Percentiles rank a stretch among this genome's conserved stretches.
These are phyloP conservation scores for Iberis pinnata DNA, from an alignment of 345 rosid genomes.

Conservation along the genomic window DNA sequence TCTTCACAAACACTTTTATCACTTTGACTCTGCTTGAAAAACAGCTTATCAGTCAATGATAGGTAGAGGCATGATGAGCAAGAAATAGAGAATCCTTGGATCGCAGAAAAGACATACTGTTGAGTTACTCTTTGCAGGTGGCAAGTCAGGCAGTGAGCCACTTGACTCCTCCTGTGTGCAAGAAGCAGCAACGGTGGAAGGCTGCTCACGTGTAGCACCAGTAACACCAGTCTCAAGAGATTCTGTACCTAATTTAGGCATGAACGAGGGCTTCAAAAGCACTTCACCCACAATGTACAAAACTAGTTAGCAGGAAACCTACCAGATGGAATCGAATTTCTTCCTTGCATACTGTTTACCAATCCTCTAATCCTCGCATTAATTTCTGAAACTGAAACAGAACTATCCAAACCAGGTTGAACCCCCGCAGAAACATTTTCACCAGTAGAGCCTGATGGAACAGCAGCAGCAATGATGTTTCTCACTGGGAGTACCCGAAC, in stretches of 20 bases:
- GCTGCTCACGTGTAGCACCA: conserved; percentile 27
- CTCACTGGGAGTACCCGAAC: conserved; percentile 36
- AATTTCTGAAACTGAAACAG: conserved; percentile 31
- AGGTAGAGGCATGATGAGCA: not conserved
- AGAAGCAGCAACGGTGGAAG: conserved; percentile 23
- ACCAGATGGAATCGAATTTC: conserved; percentile 49
- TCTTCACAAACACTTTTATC: conserved; percentile 29
- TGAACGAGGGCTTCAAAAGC: conserved; percentile 16
- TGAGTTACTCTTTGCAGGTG: conserved; percentile 30
- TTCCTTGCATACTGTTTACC: conserved; percentile 42
- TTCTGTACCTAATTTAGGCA: conserved; percentile 29
- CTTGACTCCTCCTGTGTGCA: conserved; percentile 34
- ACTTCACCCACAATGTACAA: conserved; percentile 8
- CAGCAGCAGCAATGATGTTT: conserved; percentile 42
- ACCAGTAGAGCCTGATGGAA: conserved; percentile 38
- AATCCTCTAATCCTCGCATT: conserved; percentile 44
- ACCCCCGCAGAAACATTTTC: conserved; percentile 32
- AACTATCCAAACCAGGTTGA: conserved; percentile 30
- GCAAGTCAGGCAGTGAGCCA: conserved; percentile 24
- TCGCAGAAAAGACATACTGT: conserved; percentile 38
- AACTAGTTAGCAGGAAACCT: conserved; percentile 14
- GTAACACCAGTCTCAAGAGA: conserved; percentile 17
- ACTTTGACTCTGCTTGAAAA: conserved; percentile 32
- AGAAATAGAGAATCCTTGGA: not conserved
- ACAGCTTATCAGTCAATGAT: conserved; percentile 5